These are phyloP conservation scores for Yamadazyma dushanensis DNA, from an alignment of 1,139 yeast genomes.

Conservation along the genomic window DNA sequence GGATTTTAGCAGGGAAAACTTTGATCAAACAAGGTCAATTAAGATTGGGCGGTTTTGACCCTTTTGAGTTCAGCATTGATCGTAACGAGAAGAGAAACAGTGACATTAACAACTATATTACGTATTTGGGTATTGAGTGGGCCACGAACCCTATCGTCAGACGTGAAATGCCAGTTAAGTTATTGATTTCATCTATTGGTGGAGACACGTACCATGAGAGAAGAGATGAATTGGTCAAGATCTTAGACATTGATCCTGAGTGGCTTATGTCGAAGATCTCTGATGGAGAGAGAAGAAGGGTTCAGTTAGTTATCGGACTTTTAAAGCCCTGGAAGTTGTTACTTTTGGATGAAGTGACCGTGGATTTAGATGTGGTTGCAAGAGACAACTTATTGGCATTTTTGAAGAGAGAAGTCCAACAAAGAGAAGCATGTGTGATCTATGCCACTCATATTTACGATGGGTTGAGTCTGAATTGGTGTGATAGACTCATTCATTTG, in stretches of 20 bases:
- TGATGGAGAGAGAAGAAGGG: conserved; percentile 94
- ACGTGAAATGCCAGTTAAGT: conserved; percentile 83
- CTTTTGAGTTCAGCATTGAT: conserved; percentile 66
- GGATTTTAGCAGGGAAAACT: conserved; percentile 88
- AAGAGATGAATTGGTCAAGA: conserved; percentile 68
- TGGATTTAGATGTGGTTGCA: conserved; percentile 91
- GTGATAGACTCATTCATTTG: conserved; percentile 80
- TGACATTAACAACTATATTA: conserved; percentile 48
- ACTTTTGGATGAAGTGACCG: conserved; percentile 90
- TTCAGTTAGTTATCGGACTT: conserved; percentile 91
- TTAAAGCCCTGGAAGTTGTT: conserved; percentile 86
- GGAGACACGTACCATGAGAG: conserved; percentile 73
- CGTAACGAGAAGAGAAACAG: conserved; percentile 40
- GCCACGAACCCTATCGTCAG: conserved; percentile 88
- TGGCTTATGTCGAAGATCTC: conserved; percentile 94
- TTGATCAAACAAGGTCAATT: conserved; percentile 71
- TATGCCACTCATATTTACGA: conserved; percentile 98
- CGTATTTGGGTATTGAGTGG: conserved; percentile 97
- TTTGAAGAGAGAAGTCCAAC: conserved; percentile 65
- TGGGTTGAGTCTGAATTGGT: conserved; percentile 82
- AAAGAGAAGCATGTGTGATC: conserved; percentile 67
- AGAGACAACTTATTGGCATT: conserved; percentile 72
- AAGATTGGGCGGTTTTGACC: conserved; percentile 78
- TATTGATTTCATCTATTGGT: conserved; percentile 79
- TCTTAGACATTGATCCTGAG: conserved; percentile 78